Conservation (phyloP, 1,284 basidiomycete genomes). For the Pascua sp. region DNA sequence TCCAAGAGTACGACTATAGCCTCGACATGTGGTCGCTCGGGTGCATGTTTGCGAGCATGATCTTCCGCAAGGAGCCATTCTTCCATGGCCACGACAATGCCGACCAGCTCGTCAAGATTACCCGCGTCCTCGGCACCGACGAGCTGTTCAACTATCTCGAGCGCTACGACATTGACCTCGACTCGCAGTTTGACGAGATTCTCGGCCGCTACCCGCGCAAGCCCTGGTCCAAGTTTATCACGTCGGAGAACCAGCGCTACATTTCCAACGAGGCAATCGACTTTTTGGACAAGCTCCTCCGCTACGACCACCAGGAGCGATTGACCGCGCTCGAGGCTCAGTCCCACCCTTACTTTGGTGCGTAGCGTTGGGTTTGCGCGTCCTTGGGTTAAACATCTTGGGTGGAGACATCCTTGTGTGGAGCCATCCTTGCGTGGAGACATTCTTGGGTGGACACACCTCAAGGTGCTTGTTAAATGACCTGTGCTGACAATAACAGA, state of each 20-base stretch:
- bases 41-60: slow-evolving; percentile 99
- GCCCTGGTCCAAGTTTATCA: slow-evolving; percentile 90
- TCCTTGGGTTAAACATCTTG: too few species aligned
- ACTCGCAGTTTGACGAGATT: slow-evolving; percentile 84
- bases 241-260: slow-evolving; percentile 89
- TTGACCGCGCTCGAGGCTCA: slow-evolving; percentile 90
- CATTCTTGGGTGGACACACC: too few species aligned
- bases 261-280: slow-evolving; percentile 98
- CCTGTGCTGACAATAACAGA: slow-evolving; percentile 2
- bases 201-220: slow-evolving; percentile 88
- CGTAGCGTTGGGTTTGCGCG: slow-evolving; percentile 7
- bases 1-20: slow-evolving; percentile 96
- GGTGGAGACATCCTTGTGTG: too few species aligned
- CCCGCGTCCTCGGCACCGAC: slow-evolving; percentile 95
- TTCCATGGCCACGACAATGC: slow-evolving; percentile 99
- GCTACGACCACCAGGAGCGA: slow-evolving; percentile 93
- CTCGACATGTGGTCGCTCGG: slow-evolving; percentile 98
- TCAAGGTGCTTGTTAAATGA: too few species aligned
- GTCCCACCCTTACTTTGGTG: slow-evolving; percentile 83
- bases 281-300: slow-evolving; percentile 89
- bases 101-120: slow-evolving; percentile 97
- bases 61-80: slow-evolving; percentile 99
- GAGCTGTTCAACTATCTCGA: slow-evolving; percentile 81
- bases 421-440: too few species aligned
- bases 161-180: slow-evolving; percentile 90